Evolutionary conservation across 2,329 filamentous ascomycete genomes (phyloP).

Genomic region (Pseudogymnoascus sp.): DNA sequence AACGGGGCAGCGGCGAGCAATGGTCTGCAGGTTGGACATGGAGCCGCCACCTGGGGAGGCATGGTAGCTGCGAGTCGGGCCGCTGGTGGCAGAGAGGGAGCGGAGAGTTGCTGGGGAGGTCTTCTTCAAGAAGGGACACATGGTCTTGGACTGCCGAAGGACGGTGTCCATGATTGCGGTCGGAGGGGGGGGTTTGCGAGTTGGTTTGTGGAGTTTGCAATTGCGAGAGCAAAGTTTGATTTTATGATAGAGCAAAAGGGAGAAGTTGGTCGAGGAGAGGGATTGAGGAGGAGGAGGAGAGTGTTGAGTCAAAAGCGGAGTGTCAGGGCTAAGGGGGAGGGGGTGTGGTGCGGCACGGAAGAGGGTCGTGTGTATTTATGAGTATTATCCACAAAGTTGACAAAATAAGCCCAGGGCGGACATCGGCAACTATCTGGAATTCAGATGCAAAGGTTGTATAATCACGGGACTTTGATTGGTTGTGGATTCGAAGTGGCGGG

Average conservation of each 20-base stretch:
- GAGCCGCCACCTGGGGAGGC: conserved; percentile 74
- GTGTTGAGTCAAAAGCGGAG: not conserved
- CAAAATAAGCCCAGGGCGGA: not conserved
- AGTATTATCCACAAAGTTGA: not conserved
- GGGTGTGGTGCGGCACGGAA: not conserved
- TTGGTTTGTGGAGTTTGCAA: not conserved
- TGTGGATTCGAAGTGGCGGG: not conserved
- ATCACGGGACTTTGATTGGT: not conserved
- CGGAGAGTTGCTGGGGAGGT: conserved; percentile 87
- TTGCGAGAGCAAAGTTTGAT: not conserved
- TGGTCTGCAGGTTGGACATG: conserved; percentile 93
- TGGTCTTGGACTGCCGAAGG: conserved; percentile 86
- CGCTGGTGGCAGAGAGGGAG: conserved; percentile 66
- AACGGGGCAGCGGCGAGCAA: conserved; percentile 90
- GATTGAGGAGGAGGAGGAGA: not conserved
- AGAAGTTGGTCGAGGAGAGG: not conserved
- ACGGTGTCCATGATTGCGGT: conserved; percentile 71
- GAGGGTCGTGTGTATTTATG: not conserved
- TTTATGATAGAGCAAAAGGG: not conserved
- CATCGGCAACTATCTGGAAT: not conserved
- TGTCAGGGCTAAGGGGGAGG: not conserved
- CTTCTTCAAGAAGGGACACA: conserved; percentile 96
- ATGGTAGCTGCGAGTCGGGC: conserved; percentile 48
- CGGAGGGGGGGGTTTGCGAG: not conserved
- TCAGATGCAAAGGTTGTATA: not conserved